Conservation (phyloP, 2,329 filamentous ascomycete genomes). For the Sporothrix dimorphospora region DNA sequence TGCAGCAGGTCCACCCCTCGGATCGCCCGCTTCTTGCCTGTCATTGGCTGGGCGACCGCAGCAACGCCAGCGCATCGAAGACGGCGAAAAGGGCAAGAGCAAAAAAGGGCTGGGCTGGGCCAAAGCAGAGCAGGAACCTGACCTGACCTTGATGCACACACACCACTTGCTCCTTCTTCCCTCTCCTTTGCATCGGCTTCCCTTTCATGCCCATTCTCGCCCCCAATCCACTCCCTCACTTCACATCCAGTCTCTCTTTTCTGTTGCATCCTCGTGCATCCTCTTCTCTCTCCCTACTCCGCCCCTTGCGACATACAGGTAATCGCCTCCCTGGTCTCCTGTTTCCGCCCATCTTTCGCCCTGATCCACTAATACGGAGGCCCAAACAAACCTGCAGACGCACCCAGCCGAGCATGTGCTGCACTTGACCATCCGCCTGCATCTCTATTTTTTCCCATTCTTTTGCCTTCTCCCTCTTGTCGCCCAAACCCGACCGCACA, state of each 20-base stretch:
- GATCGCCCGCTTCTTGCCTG: constrained; percentile 30
- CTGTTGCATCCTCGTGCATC: neutral
- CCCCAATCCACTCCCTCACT: constrained; percentile 19
- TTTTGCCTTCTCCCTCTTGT: neutral
- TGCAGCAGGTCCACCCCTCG: constrained; percentile 33
- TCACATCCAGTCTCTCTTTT: neutral
- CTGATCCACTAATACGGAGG: constrained; percentile 23
- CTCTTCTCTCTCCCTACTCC: neutral
- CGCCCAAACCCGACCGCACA: constrained; percentile 10
- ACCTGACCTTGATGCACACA: constrained; percentile 7
- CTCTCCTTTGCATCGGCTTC: neutral
- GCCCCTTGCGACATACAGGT: neutral
- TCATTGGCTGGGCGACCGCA: constrained; percentile 35
- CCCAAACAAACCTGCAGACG: constrained; percentile 21
- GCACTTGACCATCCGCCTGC: constrained; percentile 6
- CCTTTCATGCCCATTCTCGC: neutral
- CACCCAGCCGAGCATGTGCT: constrained; percentile 24
- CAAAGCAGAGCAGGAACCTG: constrained; percentile 17
- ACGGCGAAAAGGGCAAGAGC: constrained; percentile 29
- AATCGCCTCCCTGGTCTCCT: neutral
- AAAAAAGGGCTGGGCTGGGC: constrained; percentile 25
- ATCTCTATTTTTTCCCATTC: neutral
- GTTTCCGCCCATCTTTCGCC: neutral
- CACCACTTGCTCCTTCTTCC: constrained; percentile 20
- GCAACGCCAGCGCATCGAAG: constrained; percentile 37